Evolutionary conservation across 139 green algal species (phyloP).

Genomic region (Chlamydomonas sphaeroides): DNA sequence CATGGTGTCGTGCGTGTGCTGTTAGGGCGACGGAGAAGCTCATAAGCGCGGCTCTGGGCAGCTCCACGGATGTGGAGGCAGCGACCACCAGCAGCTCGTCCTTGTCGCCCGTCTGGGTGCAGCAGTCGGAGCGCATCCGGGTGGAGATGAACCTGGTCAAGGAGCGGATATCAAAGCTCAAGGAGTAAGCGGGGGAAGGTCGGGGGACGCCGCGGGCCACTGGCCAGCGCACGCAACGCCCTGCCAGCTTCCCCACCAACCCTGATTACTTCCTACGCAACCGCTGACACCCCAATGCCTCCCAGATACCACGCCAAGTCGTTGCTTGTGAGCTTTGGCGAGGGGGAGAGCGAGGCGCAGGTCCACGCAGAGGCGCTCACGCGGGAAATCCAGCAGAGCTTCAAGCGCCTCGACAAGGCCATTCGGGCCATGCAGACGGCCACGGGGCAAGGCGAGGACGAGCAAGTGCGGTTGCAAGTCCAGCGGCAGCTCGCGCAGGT

Average conservation of each 20-base stretch:
- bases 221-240: too few relatives aligned
- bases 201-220: too few relatives aligned
- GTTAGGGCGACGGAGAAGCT: conserved; percentile 64
- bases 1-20: too few relatives aligned
- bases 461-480: conserved; percentile 71
- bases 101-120: conserved; percentile 59
- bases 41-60: conserved; percentile 58
- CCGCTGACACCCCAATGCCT: not conserved
- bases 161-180: conserved; percentile 64
- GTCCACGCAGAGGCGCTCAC: conserved; percentile 60
- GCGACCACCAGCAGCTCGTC: conserved; percentile 12
- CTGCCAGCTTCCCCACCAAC: not conserved
- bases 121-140: conserved; percentile 59
- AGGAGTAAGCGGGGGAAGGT: conserved; percentile 63
- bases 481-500: conserved; percentile 82
- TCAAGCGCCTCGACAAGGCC: conserved; percentile 60
- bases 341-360: conserved; percentile 51
- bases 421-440: conserved; percentile 51
- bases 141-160: conserved; percentile 62
- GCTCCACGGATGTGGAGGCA: conserved; percentile 58
- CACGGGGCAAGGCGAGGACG: conserved; percentile 1
- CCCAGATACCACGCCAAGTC: conserved; percentile 65
- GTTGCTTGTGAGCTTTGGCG: conserved; percentile 69
- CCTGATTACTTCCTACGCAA: too few relatives aligned
- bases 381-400: conserved; percentile 60